A percentile compares a stretch with the other conserved stretches of the same genome.
Conservation (phyloP, 1,284 basidiomycete genomes). For the Ceratobasidium sp. region DNA sequence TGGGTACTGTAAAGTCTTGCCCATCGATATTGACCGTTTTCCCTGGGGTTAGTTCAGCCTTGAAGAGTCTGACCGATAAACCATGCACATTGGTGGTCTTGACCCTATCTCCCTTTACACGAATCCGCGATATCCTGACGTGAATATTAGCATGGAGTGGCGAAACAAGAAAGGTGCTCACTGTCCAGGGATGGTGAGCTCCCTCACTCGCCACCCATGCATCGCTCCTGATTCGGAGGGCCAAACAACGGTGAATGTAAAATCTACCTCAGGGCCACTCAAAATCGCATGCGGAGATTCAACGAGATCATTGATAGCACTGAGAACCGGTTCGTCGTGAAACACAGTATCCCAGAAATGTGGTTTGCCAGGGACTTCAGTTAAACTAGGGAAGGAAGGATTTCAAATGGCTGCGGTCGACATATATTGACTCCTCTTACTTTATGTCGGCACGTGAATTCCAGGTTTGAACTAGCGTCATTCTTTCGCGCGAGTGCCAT, state of each 20-base stretch:
- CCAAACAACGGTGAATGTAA: constrained; percentile 41
- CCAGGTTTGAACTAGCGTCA: constrained; percentile 38
- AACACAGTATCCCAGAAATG: constrained; percentile 40
- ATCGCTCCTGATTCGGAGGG: constrained; percentile 40
- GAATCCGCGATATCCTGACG: constrained; percentile 26
- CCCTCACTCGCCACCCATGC: constrained; percentile 38
- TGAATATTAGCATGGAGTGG: not conserved
- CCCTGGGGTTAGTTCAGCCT: not conserved
- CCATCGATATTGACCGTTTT: constrained; percentile 13
- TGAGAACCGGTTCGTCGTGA: constrained; percentile 27
- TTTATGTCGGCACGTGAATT: constrained; percentile 30
- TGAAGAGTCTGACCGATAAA: constrained; percentile 11
- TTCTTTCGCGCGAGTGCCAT: constrained; percentile 39
- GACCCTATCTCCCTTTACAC: not conserved
- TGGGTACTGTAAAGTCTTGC: not conserved
- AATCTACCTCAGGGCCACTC: not conserved
- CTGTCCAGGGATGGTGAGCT: constrained; percentile 37
- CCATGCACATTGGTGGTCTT: constrained; percentile 34
- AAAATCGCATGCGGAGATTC: not conserved
- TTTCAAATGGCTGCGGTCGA: not conserved
- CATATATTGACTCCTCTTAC: too few species aligned
- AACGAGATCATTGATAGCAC: constrained; percentile 23
- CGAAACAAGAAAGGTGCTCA: not conserved
- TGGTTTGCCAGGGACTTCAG: constrained; percentile 39
- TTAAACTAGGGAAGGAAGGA: constrained; percentile 23